phyloP scores from a whole-genome alignment of 306 rosid genomes.

The Begonia masoniana region DNA sequence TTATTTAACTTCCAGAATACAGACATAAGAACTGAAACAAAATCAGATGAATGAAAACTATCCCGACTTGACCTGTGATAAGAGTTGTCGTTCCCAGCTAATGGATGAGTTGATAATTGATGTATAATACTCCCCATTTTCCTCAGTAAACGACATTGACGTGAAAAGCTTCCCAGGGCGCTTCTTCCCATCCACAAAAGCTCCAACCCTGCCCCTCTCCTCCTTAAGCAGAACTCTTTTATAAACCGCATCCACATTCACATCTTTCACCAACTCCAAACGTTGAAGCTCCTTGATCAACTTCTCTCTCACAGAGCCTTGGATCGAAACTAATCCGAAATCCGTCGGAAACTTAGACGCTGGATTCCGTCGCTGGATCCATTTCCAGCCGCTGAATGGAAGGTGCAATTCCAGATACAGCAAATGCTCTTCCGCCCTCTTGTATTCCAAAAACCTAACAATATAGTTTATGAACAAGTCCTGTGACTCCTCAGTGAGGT shows the following conservation, averaged over 20 bases:
- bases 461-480: conserved; percentile 38
- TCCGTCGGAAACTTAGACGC: conserved; percentile 73
- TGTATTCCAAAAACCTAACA: conserved; percentile 58
- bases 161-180: conserved; percentile 92
- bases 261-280: conserved; percentile 57
- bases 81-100: conserved; percentile 49
- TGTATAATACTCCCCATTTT: conserved; percentile 14
- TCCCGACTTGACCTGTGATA: conserved; percentile 39
- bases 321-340: conserved; percentile 65
- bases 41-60: neutral
- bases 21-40: neutral
- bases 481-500: conserved; percentile 13
- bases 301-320: conserved; percentile 24
- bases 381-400: conserved; percentile 52
- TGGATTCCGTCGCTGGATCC: conserved; percentile 82
- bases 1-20: neutral
- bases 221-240: conserved; percentile 44
- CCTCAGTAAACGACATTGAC: conserved; percentile 66
- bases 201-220: conserved; percentile 23
- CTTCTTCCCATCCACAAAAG: conserved; percentile 61
- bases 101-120: conserved; percentile 24
- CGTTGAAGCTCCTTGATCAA: conserved; percentile 34
- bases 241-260: conserved; percentile 56
- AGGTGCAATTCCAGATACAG: conserved; percentile 38
- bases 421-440: conserved; percentile 38